Evolutionary conservation across 2,329 filamentous ascomycete species (phyloP), one percentile per base, ranked within the genome.

Genomic region (Ophiosphaerella narmari): DNA sequence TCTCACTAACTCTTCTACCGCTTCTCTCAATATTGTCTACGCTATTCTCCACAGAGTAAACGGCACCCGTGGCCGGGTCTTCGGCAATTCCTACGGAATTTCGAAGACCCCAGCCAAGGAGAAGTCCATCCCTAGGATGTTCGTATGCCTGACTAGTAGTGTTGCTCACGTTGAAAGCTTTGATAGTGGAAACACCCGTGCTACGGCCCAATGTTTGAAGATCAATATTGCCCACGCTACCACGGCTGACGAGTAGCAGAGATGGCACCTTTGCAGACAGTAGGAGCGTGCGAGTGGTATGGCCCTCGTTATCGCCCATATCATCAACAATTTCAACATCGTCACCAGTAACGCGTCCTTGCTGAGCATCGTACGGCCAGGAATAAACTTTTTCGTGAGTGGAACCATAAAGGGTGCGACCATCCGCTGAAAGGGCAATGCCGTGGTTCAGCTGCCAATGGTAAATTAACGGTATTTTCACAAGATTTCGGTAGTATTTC

Each of bases 31-130:
- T 77, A 33, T 87, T 71, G 68, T 90, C 87, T 7, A 84, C 84
- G 2, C 83, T 86, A 71, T 91, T 91, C 71, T 91, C 88, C 7
- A 91, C 86, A 14, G 73, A 74, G 60, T 75, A 83, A 33, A 83
- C 78, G 49, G 74, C 77, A 24, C 80, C 80, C 21, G 70, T 77
- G 14, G 62, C 56, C 6, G 80, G 79, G 42, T 89, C 78, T 68
- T 88, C 86, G n/a, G 77, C 85, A 4, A 91, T 74, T 8, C 87
- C 88, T 4, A 90, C 87, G 1, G 86, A 85, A 68, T 91, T 91
- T 33, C 87, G 80, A 44, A 91, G 76, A 9, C 88, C 88, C 87
- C 87, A 91, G 13, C 86, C 82, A 57, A 71, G 73, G 58, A 78
- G 67, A 12, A 77, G 50, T 7, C 80, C 80, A 32, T 79, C 76